Base-by-base conservation (phyloP, 192 early-diverging fungal genomes). In the Phycomyces blakesleeanus region DNA sequence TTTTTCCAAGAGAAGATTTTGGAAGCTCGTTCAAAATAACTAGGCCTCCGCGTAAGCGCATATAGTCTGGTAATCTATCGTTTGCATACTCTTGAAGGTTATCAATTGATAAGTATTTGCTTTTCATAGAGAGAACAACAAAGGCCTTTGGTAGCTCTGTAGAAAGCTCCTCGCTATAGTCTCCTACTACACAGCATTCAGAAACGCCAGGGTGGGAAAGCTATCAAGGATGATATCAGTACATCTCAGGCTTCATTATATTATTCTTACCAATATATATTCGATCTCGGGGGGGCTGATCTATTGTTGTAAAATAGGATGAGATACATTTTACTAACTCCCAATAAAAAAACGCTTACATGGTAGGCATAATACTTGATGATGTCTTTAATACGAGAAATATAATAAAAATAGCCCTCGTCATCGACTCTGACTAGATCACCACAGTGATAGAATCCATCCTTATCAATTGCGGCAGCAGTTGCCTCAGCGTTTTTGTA, bases 1-100 rank as follows among this genome's bases (percentile, higher is more conserved):
- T 89, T 73, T 94, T 94, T 53, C 93, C 94, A 2, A 85, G 80
- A 0, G 87, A 82, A 58, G 84, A 83, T 63, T 90, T 90, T 29
- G 91, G 92, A 40, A 94, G 83, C 26, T 59, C 76, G 26, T 87
- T 82, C 55, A 91, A 76, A 55, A 92, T 82, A 0, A 63, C 69
- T n/a, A 94, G 80, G 8, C 92, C 94, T 5, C 93, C 95, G 40
- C 89, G 77, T 14, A 47, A 11, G 11, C 18, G 72, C 78, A 94
- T 93, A 74, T 90, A 83, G 24, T 72, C 63, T 3, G 91, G 85
- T 15, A 92, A 79, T 27, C 78, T 73, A 51, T 68, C 66, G 12
- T 80, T 75, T 5, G 84, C 75, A 76, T 79, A 86, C 0, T 76
- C 78, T 40, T 68, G 65, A 0, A 91, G 60, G 15, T 79, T 82